A percentile compares a stretch with the other conserved stretches of the same genome.
Conservation (phyloP, 176 grass and related monocot species). For the Rhynchospora breviuscula region DNA sequence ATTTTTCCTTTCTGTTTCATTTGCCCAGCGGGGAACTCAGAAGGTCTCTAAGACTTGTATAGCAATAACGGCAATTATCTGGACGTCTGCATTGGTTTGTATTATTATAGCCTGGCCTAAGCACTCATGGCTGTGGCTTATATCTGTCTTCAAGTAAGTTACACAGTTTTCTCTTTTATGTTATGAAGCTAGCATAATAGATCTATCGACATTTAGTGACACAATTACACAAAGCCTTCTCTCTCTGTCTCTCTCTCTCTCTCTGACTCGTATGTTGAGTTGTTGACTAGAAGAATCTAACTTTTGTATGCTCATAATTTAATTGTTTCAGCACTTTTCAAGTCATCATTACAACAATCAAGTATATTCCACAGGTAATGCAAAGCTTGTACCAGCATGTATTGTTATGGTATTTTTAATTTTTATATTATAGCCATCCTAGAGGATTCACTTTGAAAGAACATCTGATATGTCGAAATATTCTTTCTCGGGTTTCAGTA, state of each 20-base stretch:
- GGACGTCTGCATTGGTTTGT: slow-evolving; percentile 52
- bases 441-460: background rate
- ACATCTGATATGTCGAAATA: background rate
- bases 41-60: slow-evolving; percentile 76
- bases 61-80: slow-evolving; percentile 53
- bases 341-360: slow-evolving; percentile 83
- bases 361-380: slow-evolving; percentile 92
- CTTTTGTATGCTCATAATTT: background rate
- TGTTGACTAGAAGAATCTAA: background rate
- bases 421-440: background rate
- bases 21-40: slow-evolving; percentile 64
- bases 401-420: background rate
- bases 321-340: slow-evolving; percentile 70
- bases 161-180: background rate
- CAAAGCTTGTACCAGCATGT: slow-evolving; percentile 3
- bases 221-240: too few relatives aligned
- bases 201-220: background rate
- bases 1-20: slow-evolving; percentile 25
- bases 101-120: slow-evolving; percentile 61
- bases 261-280: background rate
- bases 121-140: slow-evolving; percentile 82
- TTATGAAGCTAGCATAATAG: background rate
- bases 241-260: background rate
- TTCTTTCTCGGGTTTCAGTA: background rate
- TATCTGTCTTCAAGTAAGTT: slow-evolving; percentile 76